phyloP scores from a whole-genome alignment of 2,329 filamentous ascomycete species.

The Trichoderma atrobrunneum region DNA sequence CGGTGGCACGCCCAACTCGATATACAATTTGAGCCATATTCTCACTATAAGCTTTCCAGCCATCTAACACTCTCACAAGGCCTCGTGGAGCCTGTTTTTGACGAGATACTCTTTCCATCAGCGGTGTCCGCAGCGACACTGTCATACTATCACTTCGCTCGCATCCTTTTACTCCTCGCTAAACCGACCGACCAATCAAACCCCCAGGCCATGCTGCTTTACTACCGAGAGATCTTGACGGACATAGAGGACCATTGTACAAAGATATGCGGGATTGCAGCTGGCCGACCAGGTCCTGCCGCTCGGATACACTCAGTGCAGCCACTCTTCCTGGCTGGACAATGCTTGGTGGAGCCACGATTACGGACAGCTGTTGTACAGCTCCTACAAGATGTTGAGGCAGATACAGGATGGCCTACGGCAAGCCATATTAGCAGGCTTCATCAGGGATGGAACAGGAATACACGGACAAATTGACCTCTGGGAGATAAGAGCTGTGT shows the following conservation, averaged over 20 bases:
- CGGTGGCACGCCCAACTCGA: not conserved
- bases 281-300: not conserved
- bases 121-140: not conserved
- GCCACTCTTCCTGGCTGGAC: not conserved
- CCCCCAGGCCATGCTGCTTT: not conserved
- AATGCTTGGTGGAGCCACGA: constrained; percentile 4
- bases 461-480: not conserved
- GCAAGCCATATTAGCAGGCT: not conserved
- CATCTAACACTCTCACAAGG: constrained; percentile 2
- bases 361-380: not conserved
- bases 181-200: constrained; percentile 5
- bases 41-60: constrained; percentile 3
- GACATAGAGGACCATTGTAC: not conserved
- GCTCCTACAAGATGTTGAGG: constrained; percentile 1
- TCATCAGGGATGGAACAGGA: not conserved
- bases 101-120: not conserved
- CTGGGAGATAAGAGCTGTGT: not conserved
- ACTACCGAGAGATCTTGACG: not conserved
- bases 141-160: not conserved
- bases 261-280: not conserved
- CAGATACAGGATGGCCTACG: not conserved
- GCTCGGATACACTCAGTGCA: not conserved
- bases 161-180: constrained; percentile 1
- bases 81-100: not conserved
- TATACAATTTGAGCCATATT: not conserved